Evolutionary conservation across 768 basidiomycete species (phyloP).

Genomic region (Mycena leptocephala): DNA sequence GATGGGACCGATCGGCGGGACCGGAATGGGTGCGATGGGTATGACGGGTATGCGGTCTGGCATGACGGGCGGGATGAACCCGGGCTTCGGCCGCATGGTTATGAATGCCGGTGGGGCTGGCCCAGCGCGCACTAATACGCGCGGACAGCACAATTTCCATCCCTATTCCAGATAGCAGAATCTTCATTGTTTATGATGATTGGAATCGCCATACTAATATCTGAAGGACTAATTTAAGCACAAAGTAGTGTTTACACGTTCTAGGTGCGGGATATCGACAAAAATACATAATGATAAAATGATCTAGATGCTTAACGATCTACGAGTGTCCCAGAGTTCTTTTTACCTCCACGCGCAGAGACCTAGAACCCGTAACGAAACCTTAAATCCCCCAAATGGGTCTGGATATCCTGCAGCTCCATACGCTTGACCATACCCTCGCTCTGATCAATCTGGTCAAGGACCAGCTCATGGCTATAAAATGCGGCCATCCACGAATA

Average conservation of each 20-base stretch:
- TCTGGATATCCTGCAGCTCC: constrained; percentile 11
- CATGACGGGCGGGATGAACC: constrained; percentile 47
- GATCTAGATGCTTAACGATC: too few species aligned
- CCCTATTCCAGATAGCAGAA: constrained; percentile 71
- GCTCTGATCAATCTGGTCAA: constrained; percentile 33
- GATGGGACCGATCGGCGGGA: constrained; percentile 52
- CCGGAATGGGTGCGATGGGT: constrained; percentile 35
- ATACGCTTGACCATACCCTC: constrained; percentile 4
- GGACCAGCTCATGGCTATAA: constrained; percentile 46
- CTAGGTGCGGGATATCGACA: too few species aligned
- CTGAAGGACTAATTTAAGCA: too few species aligned
- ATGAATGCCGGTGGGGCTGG: constrained; percentile 59
- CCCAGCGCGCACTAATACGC: constrained; percentile 63
- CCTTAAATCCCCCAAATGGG: constrained; percentile 6
- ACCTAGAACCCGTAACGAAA: constrained; percentile 16
- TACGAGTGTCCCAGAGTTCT: neutral
- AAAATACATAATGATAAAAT: too few species aligned
- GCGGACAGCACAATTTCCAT: constrained; percentile 76
- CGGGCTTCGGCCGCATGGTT: constrained; percentile 55
- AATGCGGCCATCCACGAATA: constrained; percentile 53
- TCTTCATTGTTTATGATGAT: neutral
- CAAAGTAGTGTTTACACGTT: too few species aligned
- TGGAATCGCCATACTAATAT: neutral
- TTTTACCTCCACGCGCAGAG: too few species aligned
- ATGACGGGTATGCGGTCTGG: constrained; percentile 40